Base-by-base conservation (phyloP, 2,329 filamentous ascomycete genomes). In the Sarocladium strictum region DNA sequence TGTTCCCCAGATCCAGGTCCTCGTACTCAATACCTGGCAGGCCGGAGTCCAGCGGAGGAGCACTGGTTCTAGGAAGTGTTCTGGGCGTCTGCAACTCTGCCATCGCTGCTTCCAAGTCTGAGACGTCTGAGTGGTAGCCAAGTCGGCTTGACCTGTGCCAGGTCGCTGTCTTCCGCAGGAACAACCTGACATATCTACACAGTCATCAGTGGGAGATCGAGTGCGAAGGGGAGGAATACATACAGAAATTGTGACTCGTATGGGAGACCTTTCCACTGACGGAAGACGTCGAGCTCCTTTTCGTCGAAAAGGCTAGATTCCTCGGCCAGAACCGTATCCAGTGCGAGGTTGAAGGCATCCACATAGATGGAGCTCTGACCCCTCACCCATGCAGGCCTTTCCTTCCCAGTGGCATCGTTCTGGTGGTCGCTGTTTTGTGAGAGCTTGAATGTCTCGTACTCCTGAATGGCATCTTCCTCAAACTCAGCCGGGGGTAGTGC, bases 191-290 rank as follows among this genome's bases (percentile, higher is more conserved):
- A 70, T 97, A 96, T 65, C 89, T 93, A 57, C 15, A 17, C 15
- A 27, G 47, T 9, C 47, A 56, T 61, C 52, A 63, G 59, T 32
- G 27, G 49, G 19, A n/a, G 15, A 6, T 45, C n/a, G 11, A 24
- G 45, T 4, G 35, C 35, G 5, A 21, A 45, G 7, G 2, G 24
- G 21, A 38, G 9, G n/a, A 43, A 19, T 41, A 53, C 14, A 19
- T 77, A 97, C 83, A 99, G 71, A 69, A 96, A 97, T 64, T 97
- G 92, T 17, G 90, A 80, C 65, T 97, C 90, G 66, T 97, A 97
- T 26, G 77, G 75, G 53, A 97, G 66, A 0, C 71, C 69, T 57
- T 75, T 81, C 91, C 93, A 99, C 56, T 85, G 76, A 2, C 75
- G 72, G 66, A 99, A 97, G 0, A 97, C 78, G 14, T 80, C 75